phyloP scores from a whole-genome alignment of 1,284 basidiomycete genomes.

The Amylostereum chailletii region DNA sequence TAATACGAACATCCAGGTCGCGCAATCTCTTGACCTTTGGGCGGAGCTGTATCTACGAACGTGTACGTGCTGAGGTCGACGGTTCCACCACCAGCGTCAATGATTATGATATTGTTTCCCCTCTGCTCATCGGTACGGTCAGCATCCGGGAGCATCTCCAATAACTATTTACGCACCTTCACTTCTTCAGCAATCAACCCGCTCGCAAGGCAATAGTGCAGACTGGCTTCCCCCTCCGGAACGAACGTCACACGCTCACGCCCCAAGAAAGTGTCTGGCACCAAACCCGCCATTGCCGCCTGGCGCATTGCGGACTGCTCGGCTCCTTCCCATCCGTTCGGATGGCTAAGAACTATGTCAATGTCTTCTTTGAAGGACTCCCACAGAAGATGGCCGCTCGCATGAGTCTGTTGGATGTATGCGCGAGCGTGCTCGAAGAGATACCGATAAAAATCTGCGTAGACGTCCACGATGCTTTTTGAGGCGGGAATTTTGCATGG shows the following conservation, averaged over 20 bases:
- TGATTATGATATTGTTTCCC: slow-evolving; percentile 8
- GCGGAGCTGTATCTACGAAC: slow-evolving; percentile 2
- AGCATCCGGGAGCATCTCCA: neutral
- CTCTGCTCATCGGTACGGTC: neutral
- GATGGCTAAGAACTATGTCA: slow-evolving; percentile 25
- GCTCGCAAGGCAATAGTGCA: slow-evolving; percentile 31
- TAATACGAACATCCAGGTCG: slow-evolving; percentile 3
- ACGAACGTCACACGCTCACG: slow-evolving; percentile 28
- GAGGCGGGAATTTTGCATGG: slow-evolving; percentile 1
- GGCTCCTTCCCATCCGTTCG: slow-evolving; percentile 29
- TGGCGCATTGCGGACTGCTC: slow-evolving; percentile 26
- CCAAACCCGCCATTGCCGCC: slow-evolving; percentile 19
- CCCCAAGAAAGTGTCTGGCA: slow-evolving; percentile 16
- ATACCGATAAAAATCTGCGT: slow-evolving; percentile 9
- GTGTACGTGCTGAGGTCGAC: slow-evolving; percentile 11
- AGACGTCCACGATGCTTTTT: slow-evolving; percentile 7
- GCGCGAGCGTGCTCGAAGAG: slow-evolving; percentile 1
- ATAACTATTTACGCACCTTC: slow-evolving; percentile 9
- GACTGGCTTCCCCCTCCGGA: slow-evolving; percentile 36
- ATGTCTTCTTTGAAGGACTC: slow-evolving; percentile 7
- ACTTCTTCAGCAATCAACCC: slow-evolving; percentile 21
- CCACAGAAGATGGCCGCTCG: neutral
- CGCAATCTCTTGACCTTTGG: slow-evolving; percentile 8
- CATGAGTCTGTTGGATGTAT: slow-evolving; percentile 2
- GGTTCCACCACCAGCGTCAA: slow-evolving; percentile 12